Conservation (phyloP, 768 basidiomycete species). For the Tylopilus subfusipes region DNA sequence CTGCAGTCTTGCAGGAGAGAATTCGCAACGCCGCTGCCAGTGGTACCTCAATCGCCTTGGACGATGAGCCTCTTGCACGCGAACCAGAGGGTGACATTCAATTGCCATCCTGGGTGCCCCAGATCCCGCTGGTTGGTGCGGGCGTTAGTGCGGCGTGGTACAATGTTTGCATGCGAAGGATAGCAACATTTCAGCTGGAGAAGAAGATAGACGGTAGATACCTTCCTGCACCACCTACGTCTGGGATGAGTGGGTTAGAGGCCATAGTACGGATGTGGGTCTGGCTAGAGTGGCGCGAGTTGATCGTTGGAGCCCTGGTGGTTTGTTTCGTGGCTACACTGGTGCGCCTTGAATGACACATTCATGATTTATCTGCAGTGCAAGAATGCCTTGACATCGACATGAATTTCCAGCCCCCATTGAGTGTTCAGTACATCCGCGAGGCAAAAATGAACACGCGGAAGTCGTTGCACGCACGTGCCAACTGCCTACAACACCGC, state of each 20-base stretch:
- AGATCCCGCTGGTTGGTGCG: slow-evolving; percentile 63
- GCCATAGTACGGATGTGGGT: slow-evolving; percentile 47
- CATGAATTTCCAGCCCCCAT: neutral
- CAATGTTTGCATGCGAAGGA: slow-evolving; percentile 49
- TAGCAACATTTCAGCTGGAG: slow-evolving; percentile 34
- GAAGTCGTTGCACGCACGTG: neutral
- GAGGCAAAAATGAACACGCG: neutral
- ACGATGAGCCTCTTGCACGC: slow-evolving; percentile 34
- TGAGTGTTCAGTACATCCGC: neutral
- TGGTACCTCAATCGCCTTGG: slow-evolving; percentile 17
- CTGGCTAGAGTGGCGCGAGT: slow-evolving; percentile 32
- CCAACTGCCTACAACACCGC: no score
- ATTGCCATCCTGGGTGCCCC: slow-evolving; percentile 33
- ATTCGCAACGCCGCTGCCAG: neutral
- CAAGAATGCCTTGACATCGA: neutral
- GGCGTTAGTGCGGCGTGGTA: slow-evolving; percentile 68
- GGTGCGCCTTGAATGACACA: neutral
- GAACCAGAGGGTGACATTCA: slow-evolving; percentile 35
- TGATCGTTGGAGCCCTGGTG: neutral
- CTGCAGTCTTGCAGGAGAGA: slow-evolving; percentile 34
- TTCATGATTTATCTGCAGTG: neutral
- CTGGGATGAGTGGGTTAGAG: slow-evolving; percentile 33
- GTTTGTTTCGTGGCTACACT: slow-evolving; percentile 3
- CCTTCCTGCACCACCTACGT: slow-evolving; percentile 15
- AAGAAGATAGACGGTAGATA: neutral